Percentiles rank a stretch among this genome's conserved stretches.
phyloP scores from a whole-genome alignment of 371 early-diverging fungal species.

The Nematocida ironsii region DNA sequence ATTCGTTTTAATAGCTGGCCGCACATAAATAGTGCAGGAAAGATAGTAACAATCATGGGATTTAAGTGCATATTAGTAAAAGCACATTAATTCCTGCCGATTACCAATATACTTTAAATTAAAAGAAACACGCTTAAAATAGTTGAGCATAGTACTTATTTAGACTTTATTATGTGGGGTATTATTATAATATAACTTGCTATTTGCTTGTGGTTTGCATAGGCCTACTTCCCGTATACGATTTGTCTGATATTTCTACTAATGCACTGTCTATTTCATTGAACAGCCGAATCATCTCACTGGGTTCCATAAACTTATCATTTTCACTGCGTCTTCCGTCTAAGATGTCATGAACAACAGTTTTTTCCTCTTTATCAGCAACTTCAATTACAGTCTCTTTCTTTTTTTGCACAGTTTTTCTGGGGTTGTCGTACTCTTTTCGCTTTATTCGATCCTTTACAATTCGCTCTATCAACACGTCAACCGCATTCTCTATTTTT shows the following conservation, averaged over 20 bases:
- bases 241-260: constrained; percentile 20
- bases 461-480: constrained; percentile 19
- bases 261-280: constrained; percentile 49
- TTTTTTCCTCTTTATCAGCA: not conserved
- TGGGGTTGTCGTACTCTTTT: constrained; percentile 49
- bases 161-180: no score
- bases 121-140: no score
- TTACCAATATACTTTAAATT: no score
- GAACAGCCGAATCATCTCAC: constrained; percentile 28
- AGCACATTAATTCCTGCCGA: no score
- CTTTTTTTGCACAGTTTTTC: constrained; percentile 15
- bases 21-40: no score
- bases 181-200: not conserved
- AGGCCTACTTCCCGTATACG: constrained; percentile 22
- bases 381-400: constrained; percentile 13
- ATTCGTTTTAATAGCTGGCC: no score
- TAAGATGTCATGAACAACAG: constrained; percentile 31
- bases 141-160: no score
- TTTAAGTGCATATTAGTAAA: no score
- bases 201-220: constrained; percentile 10
- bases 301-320: constrained; percentile 56
- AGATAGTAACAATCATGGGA: no score
- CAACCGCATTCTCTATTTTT: constrained; percentile 37
- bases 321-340: constrained; percentile 50
- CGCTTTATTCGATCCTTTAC: constrained; percentile 40